Percentiles rank a stretch among this genome's conserved stretches.
Evolutionary conservation across 1,284 basidiomycete species (phyloP).

Genomic region (Coniferiporia sulphurascens): DNA sequence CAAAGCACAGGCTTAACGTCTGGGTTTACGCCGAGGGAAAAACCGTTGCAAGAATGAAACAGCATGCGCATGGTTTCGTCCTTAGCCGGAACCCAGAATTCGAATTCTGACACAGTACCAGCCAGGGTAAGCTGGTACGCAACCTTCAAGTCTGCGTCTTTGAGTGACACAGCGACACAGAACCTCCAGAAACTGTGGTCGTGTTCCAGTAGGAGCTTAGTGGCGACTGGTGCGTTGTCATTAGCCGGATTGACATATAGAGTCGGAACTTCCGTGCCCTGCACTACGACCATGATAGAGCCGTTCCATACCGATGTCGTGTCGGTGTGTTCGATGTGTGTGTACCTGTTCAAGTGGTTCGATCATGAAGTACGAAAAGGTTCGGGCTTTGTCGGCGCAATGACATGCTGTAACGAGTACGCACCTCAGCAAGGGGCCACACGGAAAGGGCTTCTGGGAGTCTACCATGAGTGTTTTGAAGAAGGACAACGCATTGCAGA

Average conservation of each 20-base stretch:
- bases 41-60: slow-evolving; percentile 24
- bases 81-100: slow-evolving; percentile 20
- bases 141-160: slow-evolving; percentile 14
- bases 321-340: slow-evolving; percentile 16
- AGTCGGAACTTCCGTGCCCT: slow-evolving; percentile 1
- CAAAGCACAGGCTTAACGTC: slow-evolving; percentile 21
- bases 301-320: slow-evolving; percentile 18
- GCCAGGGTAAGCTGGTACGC: slow-evolving; percentile 7
- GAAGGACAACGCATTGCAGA: too few species aligned
- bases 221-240: slow-evolving; percentile 2
- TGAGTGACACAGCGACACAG: slow-evolving; percentile 13
- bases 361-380: too few species aligned
- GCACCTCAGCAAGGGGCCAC: too few species aligned
- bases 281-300: slow-evolving; percentile 19
- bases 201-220: slow-evolving; percentile 12
- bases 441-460: too few species aligned
- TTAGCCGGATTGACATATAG: background rate
- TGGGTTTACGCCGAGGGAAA: slow-evolving; percentile 19
- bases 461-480: too few species aligned
- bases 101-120: background rate
- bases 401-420: too few species aligned
- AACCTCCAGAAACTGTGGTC: slow-evolving; percentile 20
- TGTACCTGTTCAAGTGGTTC: slow-evolving; percentile 17
- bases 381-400: too few species aligned
- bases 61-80: slow-evolving; percentile 23